These are phyloP conservation scores for Russula vinacea DNA, from an alignment of 768 basidiomycete genomes.

Conservation along the genomic window DNA sequence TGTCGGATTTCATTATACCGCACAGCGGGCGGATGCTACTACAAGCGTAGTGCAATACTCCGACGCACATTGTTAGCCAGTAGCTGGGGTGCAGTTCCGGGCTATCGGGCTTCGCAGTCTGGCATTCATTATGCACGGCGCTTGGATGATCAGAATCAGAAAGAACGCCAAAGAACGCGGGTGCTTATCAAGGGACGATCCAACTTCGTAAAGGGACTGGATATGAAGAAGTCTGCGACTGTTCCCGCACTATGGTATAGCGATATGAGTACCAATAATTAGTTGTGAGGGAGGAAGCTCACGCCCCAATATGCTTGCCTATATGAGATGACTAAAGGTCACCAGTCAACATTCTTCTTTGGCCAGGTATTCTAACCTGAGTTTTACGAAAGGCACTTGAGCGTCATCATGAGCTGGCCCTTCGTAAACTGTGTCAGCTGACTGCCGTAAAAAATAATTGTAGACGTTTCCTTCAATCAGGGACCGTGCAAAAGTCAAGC, in stretches of 20 bases:
- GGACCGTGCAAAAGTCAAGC: no score
- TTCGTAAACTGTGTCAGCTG: conserved; percentile 46
- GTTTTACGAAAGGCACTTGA: conserved; percentile 79
- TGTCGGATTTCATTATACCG: conserved; percentile 36
- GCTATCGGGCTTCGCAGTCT: background rate
- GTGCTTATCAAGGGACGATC: conserved; percentile 81
- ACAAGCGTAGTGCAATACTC: conserved; percentile 40
- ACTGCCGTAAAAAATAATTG: no score
- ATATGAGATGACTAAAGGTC: background rate
- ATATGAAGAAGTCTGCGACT: conserved; percentile 70
- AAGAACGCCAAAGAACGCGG: no score
- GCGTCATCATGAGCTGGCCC: conserved; percentile 89
- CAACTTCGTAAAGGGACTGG: conserved; percentile 90
- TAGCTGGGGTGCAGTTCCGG: background rate
- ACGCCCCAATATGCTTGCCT: background rate
- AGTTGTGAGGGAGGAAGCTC: background rate
- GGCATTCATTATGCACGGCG: conserved; percentile 54
- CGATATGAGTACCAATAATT: background rate
- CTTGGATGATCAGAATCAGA: conserved; percentile 86
- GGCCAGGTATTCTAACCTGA: conserved; percentile 80
- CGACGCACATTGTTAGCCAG: conserved; percentile 33
- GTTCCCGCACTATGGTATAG: conserved; percentile 59
- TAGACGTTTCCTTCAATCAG: no score
- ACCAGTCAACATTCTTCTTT: conserved; percentile 49
- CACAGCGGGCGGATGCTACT: conserved; percentile 47